Conservation (phyloP, 257 asterid species). For the Nicotiana obtusifolia region DNA sequence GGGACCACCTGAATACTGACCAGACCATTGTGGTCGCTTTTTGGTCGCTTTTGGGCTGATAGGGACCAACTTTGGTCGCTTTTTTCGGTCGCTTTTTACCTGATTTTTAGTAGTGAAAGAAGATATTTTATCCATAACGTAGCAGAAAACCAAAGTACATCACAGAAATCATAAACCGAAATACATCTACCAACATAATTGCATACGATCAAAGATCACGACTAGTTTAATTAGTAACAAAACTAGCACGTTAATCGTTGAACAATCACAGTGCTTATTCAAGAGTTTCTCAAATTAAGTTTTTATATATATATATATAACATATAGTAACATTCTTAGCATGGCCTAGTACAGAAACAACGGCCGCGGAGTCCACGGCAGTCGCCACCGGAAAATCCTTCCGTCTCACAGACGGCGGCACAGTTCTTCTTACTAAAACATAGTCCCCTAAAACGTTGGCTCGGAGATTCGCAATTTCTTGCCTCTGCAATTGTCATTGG, state of each 20-base stretch:
- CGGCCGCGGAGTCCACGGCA: conserved; percentile 53
- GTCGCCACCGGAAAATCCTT: conserved; percentile 43
- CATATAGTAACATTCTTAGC: conserved; percentile 6
- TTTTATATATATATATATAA: background rate
- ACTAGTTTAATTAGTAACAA: background rate
- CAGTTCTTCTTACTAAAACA: conserved; percentile 40
- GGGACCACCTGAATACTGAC: too few relatives aligned
- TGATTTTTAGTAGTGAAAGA: too few relatives aligned
- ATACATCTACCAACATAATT: background rate
- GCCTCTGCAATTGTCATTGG: conserved; percentile 41
- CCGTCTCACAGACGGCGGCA: conserved; percentile 30
- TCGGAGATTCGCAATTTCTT: conserved; percentile 32
- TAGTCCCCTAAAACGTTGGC: conserved; percentile 33
- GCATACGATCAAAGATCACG: background rate
- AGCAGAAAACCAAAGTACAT: background rate
- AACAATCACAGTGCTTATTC: background rate
- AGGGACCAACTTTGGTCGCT: too few relatives aligned
- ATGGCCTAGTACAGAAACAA: conserved; percentile 38
- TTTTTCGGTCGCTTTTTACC: too few relatives aligned
- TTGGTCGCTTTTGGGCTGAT: too few relatives aligned
- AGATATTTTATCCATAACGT: background rate
- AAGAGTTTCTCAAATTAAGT: background rate
- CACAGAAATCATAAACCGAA: background rate
- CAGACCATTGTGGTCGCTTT: too few relatives aligned
- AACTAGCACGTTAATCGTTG: background rate